Percentiles rank a stretch among this genome's conserved stretches.
These are phyloP conservation scores for Oryza coarctata DNA, from an alignment of 176 grass and related monocot genomes.

Conservation along the genomic window DNA sequence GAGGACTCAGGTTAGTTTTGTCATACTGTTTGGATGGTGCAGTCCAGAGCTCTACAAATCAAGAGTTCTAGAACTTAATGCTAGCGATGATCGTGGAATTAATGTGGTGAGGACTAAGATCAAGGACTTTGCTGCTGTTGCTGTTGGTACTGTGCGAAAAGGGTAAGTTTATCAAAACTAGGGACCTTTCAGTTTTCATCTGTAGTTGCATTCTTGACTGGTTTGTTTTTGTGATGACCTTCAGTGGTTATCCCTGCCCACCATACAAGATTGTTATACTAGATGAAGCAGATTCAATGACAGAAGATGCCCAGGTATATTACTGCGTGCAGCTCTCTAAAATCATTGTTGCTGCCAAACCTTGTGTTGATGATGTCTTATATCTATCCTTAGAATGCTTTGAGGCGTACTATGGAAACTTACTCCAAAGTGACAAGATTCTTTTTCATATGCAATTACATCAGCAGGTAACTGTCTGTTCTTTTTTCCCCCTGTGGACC, in stretches of 20 bases:
- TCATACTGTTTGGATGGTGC: conserved; percentile 19
- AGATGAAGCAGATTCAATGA: conserved; percentile 99
- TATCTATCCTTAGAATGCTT: conserved; percentile 65
- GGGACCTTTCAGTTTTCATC: conserved; percentile 4
- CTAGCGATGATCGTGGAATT: conserved; percentile 99
- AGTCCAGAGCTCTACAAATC: conserved; percentile 95
- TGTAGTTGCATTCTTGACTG: conserved; percentile 36
- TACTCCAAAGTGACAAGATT: conserved; percentile 98
- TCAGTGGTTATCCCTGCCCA: conserved; percentile 87
- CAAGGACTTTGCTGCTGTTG: conserved; percentile 94
- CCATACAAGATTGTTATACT: conserved; percentile 99
- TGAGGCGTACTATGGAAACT: conserved; percentile 84
- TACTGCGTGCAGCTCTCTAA: conserved; percentile 12
- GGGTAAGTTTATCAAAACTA: conserved; percentile 54
- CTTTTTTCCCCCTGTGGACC: not conserved
- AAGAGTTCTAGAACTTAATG: conserved; percentile 97
- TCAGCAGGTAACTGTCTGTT: conserved; percentile 72
- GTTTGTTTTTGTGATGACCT: conserved; percentile 22
- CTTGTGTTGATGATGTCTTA: conserved; percentile 18
- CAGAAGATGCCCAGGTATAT: conserved; percentile 97
- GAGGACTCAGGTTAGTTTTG: not conserved
- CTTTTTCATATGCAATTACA: conserved; percentile 99
- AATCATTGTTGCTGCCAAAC: conserved; percentile 23
- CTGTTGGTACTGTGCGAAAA: conserved; percentile 72
- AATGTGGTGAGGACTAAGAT: conserved; percentile 97